phyloP scores from a whole-genome alignment of 306 rosid species.

The Elaeagnus macrophylla region DNA sequence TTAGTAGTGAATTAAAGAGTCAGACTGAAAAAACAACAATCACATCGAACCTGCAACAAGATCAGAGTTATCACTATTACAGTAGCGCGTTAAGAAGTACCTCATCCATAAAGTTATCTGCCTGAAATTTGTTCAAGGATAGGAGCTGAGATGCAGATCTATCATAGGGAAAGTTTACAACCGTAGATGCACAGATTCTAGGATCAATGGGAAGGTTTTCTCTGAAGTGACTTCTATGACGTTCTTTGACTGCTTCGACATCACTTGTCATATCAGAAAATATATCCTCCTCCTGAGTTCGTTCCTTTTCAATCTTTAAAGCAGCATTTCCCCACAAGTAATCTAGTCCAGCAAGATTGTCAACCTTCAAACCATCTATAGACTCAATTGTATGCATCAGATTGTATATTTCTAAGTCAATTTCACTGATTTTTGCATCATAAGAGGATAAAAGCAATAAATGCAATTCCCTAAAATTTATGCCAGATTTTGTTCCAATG shows the following conservation, averaged over 20 bases:
- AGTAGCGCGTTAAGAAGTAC: constrained; percentile 14
- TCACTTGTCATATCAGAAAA: constrained; percentile 25
- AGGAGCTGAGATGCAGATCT: constrained; percentile 36
- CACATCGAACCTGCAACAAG: constrained; percentile 1
- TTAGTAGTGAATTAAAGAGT: constrained; percentile 20
- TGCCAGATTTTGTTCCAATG: constrained; percentile 33
- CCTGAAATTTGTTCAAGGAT: constrained; percentile 24
- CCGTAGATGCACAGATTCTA: constrained; percentile 61
- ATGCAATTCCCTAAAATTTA: constrained; percentile 54
- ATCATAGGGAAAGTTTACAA: constrained; percentile 63
- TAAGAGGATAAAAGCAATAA: constrained; percentile 56
- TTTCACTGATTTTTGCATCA: constrained; percentile 51
- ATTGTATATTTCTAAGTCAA: constrained; percentile 57
- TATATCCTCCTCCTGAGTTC: constrained; percentile 26
- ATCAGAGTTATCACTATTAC: not conserved
- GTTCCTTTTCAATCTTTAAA: constrained; percentile 32
- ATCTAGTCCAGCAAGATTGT: constrained; percentile 28
- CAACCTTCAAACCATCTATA: constrained; percentile 28
- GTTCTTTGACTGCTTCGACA: constrained; percentile 49
- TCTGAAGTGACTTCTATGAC: constrained; percentile 47
- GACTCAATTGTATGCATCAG: constrained; percentile 58
- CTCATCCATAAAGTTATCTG: constrained; percentile 22
- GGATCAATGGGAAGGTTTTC: constrained; percentile 68
- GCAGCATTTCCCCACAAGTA: constrained; percentile 47
- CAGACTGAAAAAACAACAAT: constrained; percentile 9